Conservation (phyloP, 1,139 yeast genomes). For the Candida albicans region DNA sequence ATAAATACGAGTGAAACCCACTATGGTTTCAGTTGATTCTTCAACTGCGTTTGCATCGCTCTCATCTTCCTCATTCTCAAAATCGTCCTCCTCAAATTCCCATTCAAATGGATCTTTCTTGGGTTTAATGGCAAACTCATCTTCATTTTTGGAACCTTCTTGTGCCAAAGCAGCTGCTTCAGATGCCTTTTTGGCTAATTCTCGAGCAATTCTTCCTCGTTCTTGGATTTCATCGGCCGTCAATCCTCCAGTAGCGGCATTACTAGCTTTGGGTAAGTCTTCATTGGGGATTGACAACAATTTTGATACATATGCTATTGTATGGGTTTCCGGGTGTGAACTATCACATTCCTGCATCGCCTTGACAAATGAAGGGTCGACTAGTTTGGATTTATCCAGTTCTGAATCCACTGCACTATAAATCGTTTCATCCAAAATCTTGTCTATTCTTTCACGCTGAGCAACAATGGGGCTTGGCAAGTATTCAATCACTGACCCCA, state of each 20-base stretch:
- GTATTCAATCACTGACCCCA: constrained; percentile 80
- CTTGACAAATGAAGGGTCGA: constrained; percentile 49
- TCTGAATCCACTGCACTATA: constrained; percentile 45
- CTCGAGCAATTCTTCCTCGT: constrained; percentile 67
- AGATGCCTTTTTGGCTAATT: constrained; percentile 66
- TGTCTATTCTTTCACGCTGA: constrained; percentile 69
- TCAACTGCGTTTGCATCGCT: constrained; percentile 46
- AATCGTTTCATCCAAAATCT: constrained; percentile 54
- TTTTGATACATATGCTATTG: constrained; percentile 86
- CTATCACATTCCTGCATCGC: constrained; percentile 65
- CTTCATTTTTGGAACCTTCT: constrained; percentile 22
- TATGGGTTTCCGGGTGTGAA: constrained; percentile 52
- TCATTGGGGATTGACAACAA: constrained; percentile 80
- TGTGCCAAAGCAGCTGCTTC: constrained; percentile 49
- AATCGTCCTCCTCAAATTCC: constrained; percentile 45
- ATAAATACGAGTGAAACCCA: constrained; percentile 87
- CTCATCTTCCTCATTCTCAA: constrained; percentile 35
- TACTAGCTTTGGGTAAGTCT: constrained; percentile 65
- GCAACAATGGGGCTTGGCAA: constrained; percentile 82
- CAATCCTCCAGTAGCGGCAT: constrained; percentile 26
- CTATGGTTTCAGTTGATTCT: constrained; percentile 56
- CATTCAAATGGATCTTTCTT: constrained; percentile 42
- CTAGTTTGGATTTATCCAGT: constrained; percentile 20
- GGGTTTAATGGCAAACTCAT: constrained; percentile 33
- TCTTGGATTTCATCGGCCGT: constrained; percentile 65